Base-by-base conservation (phyloP, 352 stramenopile species). In the Phytophthora cactorum region DNA sequence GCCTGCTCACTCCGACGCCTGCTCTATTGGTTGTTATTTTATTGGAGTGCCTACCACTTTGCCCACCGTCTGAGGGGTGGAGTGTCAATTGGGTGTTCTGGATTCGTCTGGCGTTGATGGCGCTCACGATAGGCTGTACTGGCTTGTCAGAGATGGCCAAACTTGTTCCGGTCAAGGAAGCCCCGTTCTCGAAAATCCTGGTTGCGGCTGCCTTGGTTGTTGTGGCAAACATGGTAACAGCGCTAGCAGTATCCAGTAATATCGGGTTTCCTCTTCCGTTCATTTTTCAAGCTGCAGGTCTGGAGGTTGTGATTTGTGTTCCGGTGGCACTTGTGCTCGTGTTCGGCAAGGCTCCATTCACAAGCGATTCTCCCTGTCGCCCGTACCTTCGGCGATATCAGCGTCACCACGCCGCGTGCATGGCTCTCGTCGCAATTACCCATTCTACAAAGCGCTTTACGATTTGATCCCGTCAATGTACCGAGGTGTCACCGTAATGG, bases 41-140 rank as follows among this genome's bases (percentile, higher is more conserved):
- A 36, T 12, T 72, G n/a, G 65, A 72, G 52, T 68, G 52, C 32
- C 25, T 72, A 39, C 34, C 34, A 3, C 34, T 39, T 39, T 8
- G 34, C 34, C 34, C 34, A 12, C 34, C 34, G n/a, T n/a, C n/a
- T n/a, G n/a, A n/a, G n/a, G n/a, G n/a, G n/a, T n/a, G n/a, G n/a
- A n/a, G n/a, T n/a, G n/a, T 11, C 34, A 12, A 39, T 39, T 39
- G 34, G 34, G 34, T 39, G 34, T 39, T 39, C 34, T 39, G 34
- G 34, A 39, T 39, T 39, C 34, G 34, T 3, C 8, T 39, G 34
- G 9, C 34, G 12, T 39, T 39, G 34, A 39, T 39, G 34, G 5
- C 3, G 34, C 12, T 39, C 34, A 39, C 2, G 9, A 39, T 39
- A 5, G 34, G 6, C 2, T 39, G 34, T 8, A 39, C 34, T 39